These are phyloP conservation scores for Lactifluus pinguis DNA, from an alignment of 768 basidiomycete genomes.

Conservation along the genomic window DNA sequence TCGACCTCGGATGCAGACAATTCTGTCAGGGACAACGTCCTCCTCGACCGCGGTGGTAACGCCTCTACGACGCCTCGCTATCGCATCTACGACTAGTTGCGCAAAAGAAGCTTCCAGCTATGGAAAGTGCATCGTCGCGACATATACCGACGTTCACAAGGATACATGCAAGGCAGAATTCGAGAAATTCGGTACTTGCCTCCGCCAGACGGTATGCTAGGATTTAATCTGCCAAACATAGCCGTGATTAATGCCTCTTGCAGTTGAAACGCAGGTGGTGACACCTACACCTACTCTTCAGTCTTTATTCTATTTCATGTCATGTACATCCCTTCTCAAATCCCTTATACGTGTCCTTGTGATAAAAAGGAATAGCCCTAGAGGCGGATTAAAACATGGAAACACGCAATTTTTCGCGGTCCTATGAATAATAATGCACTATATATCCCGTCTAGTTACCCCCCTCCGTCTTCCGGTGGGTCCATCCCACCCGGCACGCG, in stretches of 20 bases:
- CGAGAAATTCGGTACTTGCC: constrained; percentile 69
- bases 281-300: constrained; percentile 4
- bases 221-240: neutral
- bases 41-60: constrained; percentile 26
- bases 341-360: neutral
- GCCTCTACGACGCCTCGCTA: constrained; percentile 57
- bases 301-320: no score
- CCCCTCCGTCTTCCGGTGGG: constrained; percentile 10
- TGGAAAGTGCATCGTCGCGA: constrained; percentile 78
- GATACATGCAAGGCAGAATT: constrained; percentile 85
- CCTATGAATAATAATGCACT: constrained; percentile 3
- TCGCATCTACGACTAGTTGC: constrained; percentile 65
- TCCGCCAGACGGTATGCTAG: constrained; percentile 62
- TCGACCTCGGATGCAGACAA: constrained; percentile 14
- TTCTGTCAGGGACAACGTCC: constrained; percentile 7
- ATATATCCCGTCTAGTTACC: constrained; percentile 3
- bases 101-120: constrained; percentile 66
- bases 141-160: constrained; percentile 76
- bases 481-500: constrained; percentile 26
- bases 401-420: constrained; percentile 1
- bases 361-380: neutral
- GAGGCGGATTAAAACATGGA: neutral
- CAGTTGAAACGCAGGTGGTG: constrained; percentile 55
- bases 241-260: neutral
- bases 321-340: no score